Evolutionary conservation across 768 basidiomycete genomes (phyloP), one percentile per base, ranked within the genome.

Genomic region (Holtermannia corniformis): DNA sequence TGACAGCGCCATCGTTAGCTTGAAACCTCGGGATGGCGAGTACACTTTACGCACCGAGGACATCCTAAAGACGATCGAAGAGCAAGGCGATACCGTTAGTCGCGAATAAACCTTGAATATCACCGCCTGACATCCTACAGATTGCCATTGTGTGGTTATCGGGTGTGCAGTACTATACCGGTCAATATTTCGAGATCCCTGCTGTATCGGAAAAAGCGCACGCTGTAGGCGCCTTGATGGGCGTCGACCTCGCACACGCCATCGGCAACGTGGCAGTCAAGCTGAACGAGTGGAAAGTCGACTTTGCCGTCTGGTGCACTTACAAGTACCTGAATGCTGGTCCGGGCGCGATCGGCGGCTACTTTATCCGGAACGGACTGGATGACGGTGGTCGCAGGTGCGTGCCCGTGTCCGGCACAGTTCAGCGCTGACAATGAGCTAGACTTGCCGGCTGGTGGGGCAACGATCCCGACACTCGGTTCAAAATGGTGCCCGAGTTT

Each of bases 361-460:
- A 92, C 52, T 99, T 58, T 45, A 56, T 72, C 32, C 53, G 60
- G 16, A 24, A 55, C 3, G 67, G 68, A 1, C 48, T 72, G 10
- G 62, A 67, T 41, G 65, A 70, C 48, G 61, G 60, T 7, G 67
- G 65, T 12, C 53, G 63, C 43, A 50, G 68, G 68, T 70, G 20
- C 54, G 68, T 55, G 23, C 43, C 23, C 54, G 70, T 41, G 44
- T 46, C 48, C 21, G 14, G 5, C 52, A 25, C 40, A 41, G 54
- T 50, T 16, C 27, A 42, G 41, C 21, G 14, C 43, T 20, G 41
- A 28, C 32, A 25, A 43, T 59, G 14, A 12, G 13, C 20, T 59
- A 95, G 95, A 67, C 82, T 82, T 56, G 83, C 89, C 40, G 95
- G 95, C 43, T 99, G 95, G 95, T 99, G 93, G 93, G 95, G 95